A percentile compares a stretch with the other conserved stretches of the same genome.
phyloP scores from a whole-genome alignment of 2,329 filamentous ascomycete genomes.

The Mycocentrospora acerina region DNA sequence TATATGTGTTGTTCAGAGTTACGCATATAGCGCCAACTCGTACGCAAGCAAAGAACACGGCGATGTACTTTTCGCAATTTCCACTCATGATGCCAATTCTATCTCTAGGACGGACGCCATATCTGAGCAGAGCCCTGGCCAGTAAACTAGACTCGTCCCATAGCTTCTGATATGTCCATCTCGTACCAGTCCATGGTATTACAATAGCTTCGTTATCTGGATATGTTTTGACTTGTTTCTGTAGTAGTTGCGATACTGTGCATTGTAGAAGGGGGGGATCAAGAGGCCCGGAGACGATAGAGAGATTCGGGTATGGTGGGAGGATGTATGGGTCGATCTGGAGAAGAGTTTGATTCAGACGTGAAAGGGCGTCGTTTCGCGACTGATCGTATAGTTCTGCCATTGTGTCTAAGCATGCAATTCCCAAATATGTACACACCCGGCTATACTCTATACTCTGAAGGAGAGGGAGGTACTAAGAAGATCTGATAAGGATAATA shows the following conservation, averaged over 20 bases:
- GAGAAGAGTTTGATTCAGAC: slow-evolving; percentile 41
- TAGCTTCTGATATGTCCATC: slow-evolving; percentile 63
- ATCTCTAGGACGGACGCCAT: slow-evolving; percentile 68
- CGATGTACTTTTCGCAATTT: slow-evolving; percentile 59
- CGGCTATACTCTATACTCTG: background rate
- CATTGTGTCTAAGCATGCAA: slow-evolving; percentile 15
- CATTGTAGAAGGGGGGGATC: slow-evolving; percentile 70
- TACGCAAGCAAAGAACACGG: slow-evolving; percentile 72
- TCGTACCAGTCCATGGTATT: slow-evolving; percentile 72
- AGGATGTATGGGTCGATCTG: slow-evolving; percentile 42
- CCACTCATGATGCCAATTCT: slow-evolving; percentile 73
- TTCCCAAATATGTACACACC: background rate
- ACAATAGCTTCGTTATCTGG: slow-evolving; percentile 68
- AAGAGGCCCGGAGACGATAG: slow-evolving; percentile 67
- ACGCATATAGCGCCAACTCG: slow-evolving; percentile 57
- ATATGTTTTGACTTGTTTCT: slow-evolving; percentile 68
- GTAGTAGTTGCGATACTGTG: slow-evolving; percentile 71
- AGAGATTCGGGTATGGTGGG: slow-evolving; percentile 45
- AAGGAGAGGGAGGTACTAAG: background rate
- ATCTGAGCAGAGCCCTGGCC: slow-evolving; percentile 57
- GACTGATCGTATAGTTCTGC: slow-evolving; percentile 29
- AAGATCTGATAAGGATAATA: slow-evolving; percentile 12
- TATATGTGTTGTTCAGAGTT: slow-evolving; percentile 82
- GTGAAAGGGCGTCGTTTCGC: slow-evolving; percentile 32
- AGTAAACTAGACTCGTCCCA: slow-evolving; percentile 43